A percentile compares a stretch with the other conserved stretches of the same genome.
These are phyloP conservation scores for Paradendryphiella salina DNA, from an alignment of 2,329 filamentous ascomycete genomes.

Conservation along the genomic window DNA sequence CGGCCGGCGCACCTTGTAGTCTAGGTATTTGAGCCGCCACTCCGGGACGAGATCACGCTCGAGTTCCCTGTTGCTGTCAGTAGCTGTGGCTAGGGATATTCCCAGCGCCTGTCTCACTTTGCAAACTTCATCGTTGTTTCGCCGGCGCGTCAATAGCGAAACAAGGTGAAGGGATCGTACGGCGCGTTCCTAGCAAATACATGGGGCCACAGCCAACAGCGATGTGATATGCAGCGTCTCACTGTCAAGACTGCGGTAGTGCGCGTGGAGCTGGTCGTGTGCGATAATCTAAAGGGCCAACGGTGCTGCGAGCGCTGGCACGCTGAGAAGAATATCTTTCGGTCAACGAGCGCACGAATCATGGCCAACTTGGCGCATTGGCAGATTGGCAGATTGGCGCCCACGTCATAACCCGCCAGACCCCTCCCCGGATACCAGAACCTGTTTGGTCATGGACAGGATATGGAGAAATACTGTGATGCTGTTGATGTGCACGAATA, in stretches of 20 bases:
- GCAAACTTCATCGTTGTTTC: constrained; percentile 60
- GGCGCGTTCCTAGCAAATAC: constrained; percentile 1
- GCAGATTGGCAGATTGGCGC: constrained; percentile 6
- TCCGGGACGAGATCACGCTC: constrained; percentile 89
- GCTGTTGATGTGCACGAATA: too few relatives aligned
- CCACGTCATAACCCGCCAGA: constrained; percentile 10
- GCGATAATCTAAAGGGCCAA: not conserved
- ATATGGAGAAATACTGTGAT: too few relatives aligned
- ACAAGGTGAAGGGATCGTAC: not conserved
- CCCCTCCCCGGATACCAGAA: not conserved
- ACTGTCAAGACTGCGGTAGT: not conserved
- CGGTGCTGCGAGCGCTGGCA: constrained; percentile 5
- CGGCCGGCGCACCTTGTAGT: constrained; percentile 73
- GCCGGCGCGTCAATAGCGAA: constrained; percentile 15
- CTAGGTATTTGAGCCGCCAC: constrained; percentile 91
- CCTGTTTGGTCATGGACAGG: not conserved
- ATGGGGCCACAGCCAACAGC: not conserved
- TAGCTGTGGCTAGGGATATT: not conserved
- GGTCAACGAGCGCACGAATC: constrained; percentile 12
- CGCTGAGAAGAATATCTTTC: not conserved
- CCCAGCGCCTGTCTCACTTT: constrained; percentile 53
- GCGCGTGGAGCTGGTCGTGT: not conserved
- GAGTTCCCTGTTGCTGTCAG: constrained; percentile 63
- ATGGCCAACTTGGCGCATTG: constrained; percentile 13
- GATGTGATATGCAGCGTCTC: not conserved